These are phyloP conservation scores for Fraxinus angustifolia DNA, from an alignment of 305 asterid species.

Conservation along the genomic window DNA sequence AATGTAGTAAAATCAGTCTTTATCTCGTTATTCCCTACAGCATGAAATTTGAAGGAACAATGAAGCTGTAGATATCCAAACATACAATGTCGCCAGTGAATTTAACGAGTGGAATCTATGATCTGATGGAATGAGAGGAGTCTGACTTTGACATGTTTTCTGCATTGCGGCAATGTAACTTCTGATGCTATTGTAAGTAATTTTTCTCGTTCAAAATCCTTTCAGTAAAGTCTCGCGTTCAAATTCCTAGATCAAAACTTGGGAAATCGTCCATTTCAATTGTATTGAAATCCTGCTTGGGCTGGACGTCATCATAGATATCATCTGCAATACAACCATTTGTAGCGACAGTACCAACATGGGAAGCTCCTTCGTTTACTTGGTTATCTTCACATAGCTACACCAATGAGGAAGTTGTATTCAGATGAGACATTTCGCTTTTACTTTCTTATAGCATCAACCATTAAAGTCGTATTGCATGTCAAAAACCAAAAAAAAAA, in stretches of 20 bases:
- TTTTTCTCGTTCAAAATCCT: not conserved
- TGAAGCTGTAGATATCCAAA: not conserved
- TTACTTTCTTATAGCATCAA: not conserved
- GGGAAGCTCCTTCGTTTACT: conserved; percentile 25
- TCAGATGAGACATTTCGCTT: not conserved
- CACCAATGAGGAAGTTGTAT: conserved; percentile 20
- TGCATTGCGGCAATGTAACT: not conserved
- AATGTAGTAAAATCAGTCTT: not conserved
- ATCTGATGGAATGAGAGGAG: not conserved
- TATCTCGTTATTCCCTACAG: not conserved
- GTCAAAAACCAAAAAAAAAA: conserved; percentile 14
- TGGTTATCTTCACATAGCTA: conserved; percentile 30
- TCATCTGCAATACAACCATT: conserved; percentile 22
- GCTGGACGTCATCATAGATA: conserved; percentile 21
- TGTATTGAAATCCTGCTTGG: conserved; percentile 20
- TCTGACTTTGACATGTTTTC: not conserved
- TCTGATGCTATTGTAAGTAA: not conserved
- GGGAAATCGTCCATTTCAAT: conserved; percentile 44
- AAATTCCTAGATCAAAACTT: conserved; percentile 84
- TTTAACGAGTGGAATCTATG: not conserved
- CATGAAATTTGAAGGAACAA: not conserved
- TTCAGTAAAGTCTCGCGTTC: conserved; percentile 16
- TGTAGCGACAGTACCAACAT: conserved; percentile 18
- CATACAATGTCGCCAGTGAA: not conserved
- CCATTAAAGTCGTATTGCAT: not conserved